phyloP scores from a whole-genome alignment of 1,139 yeast species.

The Lodderomyces elongisporus region DNA sequence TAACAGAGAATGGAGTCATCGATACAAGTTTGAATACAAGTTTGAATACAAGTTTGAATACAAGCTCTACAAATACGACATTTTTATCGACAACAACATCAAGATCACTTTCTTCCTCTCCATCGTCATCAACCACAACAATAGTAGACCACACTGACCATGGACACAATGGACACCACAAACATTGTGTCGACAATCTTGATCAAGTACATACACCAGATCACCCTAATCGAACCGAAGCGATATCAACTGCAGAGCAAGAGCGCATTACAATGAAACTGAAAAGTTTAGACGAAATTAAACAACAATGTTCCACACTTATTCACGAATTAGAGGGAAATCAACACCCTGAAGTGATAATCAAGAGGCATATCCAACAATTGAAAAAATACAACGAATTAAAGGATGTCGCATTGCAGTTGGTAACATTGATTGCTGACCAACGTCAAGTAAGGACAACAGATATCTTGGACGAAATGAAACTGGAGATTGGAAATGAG shows the following conservation, averaged over 20 bases:
- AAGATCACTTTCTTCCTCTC: background rate
- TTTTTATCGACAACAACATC: background rate
- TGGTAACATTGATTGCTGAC: conserved; percentile 49
- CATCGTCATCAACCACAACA: background rate
- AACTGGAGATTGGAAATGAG: conserved; percentile 4
- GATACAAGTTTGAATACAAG: background rate
- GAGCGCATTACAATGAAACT: conserved; percentile 17
- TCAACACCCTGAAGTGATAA: conserved; percentile 30
- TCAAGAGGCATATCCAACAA: conserved; percentile 39
- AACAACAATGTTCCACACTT: conserved; percentile 30
- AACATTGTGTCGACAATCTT: too few species aligned
- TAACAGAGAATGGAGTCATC: too few species aligned
- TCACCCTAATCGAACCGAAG: too few species aligned
- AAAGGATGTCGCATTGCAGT: conserved; percentile 45
- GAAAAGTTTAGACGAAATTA: conserved; percentile 28
- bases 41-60: background rate
- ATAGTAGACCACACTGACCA: too few species aligned
- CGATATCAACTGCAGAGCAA: too few species aligned
- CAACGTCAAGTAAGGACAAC: conserved; percentile 38
- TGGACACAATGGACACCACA: too few species aligned
- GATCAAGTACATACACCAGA: too few species aligned
- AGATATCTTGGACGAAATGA: conserved; percentile 31
- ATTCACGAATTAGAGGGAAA: conserved; percentile 32
- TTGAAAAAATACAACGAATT: conserved; percentile 45
- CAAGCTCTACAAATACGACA: background rate